These are phyloP conservation scores for Aristolochia californica DNA, from an alignment of 164 flowering plant species.

Conservation along the genomic window DNA sequence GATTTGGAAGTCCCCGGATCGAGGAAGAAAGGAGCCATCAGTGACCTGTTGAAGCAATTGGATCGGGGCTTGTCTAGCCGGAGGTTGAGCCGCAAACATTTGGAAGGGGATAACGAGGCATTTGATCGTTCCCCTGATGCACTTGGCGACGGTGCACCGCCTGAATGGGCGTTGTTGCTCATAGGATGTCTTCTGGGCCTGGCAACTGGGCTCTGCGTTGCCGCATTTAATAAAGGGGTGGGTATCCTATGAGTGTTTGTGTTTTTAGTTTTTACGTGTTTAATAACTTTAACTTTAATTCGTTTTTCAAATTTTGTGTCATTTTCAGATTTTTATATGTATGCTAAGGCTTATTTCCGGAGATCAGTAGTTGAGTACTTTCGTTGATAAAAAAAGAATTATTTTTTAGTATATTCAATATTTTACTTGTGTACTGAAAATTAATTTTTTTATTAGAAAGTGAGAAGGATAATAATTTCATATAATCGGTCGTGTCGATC, in stretches of 20 bases:
- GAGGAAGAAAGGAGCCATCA: constrained; percentile 18
- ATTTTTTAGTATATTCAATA: too few species aligned
- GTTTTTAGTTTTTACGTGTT: background rate
- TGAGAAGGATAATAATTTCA: too few species aligned
- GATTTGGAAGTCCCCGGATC: constrained; percentile 31
- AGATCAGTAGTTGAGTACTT: too few species aligned
- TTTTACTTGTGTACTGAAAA: too few species aligned
- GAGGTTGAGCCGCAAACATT: constrained; percentile 10
- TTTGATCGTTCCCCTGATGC: constrained; percentile 22
- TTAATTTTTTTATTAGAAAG: too few species aligned
- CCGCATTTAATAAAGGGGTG: constrained; percentile 81
- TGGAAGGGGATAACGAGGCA: constrained; percentile 5
- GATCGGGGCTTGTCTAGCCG: constrained; percentile 32
- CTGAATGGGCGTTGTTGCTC: constrained; percentile 93
- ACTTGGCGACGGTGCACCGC: constrained; percentile 71
- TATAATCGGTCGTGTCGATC: too few species aligned
- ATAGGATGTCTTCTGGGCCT: constrained; percentile 94
- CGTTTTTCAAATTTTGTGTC: background rate
- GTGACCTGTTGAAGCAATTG: constrained; percentile 31
- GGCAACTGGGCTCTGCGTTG: constrained; percentile 89
- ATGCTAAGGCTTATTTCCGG: too few species aligned
- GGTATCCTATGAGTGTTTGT: constrained; percentile 4
- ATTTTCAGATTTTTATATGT: background rate
- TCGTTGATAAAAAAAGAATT: too few species aligned
- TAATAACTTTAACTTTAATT: background rate